phyloP scores from a whole-genome alignment of 2,329 filamentous ascomycete genomes.

The Phaeosphaeriaceae sp. region DNA sequence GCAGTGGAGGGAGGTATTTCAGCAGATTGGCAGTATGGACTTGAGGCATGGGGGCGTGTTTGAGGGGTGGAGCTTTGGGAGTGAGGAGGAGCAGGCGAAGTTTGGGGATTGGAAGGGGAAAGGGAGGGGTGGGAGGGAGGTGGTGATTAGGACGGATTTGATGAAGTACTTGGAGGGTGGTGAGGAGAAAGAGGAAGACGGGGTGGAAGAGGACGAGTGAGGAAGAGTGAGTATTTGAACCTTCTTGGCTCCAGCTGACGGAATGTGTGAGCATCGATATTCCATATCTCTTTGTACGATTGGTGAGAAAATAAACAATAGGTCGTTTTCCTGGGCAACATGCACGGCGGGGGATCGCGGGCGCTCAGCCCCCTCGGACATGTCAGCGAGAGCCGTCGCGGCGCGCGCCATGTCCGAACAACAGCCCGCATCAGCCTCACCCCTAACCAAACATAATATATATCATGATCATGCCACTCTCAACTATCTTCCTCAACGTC shows the following conservation, averaged over 20 bases:
- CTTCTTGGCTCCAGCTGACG: too few species aligned
- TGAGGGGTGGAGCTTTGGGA: neutral
- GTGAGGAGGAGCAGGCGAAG: neutral
- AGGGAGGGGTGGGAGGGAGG: neutral
- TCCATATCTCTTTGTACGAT: too few species aligned
- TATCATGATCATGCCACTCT: neutral
- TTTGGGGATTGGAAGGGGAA: neutral
- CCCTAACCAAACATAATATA: neutral
- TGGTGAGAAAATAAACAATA: too few species aligned
- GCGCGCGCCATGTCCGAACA: slow-evolving; percentile 1
- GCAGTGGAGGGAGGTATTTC: neutral
- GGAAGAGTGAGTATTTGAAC: neutral
- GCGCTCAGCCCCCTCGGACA: neutral
- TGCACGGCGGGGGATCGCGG: neutral
- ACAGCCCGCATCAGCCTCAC: neutral
- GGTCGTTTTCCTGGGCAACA: neutral
- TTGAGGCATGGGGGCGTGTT: neutral
- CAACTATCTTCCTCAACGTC: neutral
- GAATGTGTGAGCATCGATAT: too few species aligned
- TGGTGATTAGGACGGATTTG: neutral
- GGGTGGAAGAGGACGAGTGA: neutral
- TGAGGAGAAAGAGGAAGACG: neutral
- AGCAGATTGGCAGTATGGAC: neutral
- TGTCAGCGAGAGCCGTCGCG: neutral
- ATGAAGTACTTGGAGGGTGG: neutral